A percentile compares a stretch with the other conserved stretches of the same genome.
These are phyloP conservation scores for Penicillium freii DNA, from an alignment of 2,329 filamentous ascomycete genomes.

Conservation along the genomic window DNA sequence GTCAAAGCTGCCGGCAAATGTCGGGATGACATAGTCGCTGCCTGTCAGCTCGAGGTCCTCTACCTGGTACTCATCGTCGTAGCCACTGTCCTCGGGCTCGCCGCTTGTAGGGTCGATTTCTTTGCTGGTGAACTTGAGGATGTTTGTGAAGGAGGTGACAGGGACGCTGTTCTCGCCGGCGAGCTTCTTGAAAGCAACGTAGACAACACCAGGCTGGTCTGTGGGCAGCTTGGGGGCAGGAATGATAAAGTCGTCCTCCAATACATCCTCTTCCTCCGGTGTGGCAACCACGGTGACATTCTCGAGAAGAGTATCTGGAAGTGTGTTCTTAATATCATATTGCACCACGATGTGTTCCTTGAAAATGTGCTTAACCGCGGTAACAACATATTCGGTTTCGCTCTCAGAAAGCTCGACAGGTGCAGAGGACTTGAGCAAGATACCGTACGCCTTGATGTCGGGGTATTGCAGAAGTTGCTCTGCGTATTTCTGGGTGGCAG, in stretches of 20 bases:
- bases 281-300: conserved; percentile 81
- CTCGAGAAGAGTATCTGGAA: conserved; percentile 85
- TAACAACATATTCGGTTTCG: conserved; percentile 96
- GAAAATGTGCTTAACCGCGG: conserved; percentile 94
- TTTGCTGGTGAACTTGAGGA: conserved; percentile 95
- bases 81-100: conserved; percentile 86
- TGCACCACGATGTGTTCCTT: conserved; percentile 95
- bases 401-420: conserved; percentile 90
- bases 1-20: conserved; percentile 92
- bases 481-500: conserved; percentile 82
- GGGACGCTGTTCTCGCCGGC: conserved; percentile 75
- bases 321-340: conserved; percentile 96
- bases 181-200: conserved; percentile 87
- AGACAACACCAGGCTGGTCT: conserved; percentile 87
- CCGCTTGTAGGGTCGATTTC: conserved; percentile 94
- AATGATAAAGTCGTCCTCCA: conserved; percentile 88
- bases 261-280: conserved; percentile 71
- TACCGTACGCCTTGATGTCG: conserved; percentile 85
- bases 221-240: conserved; percentile 78
- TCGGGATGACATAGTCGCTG: conserved; percentile 89
- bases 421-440: conserved; percentile 84
- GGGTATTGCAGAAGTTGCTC: conserved; percentile 84
- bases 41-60: conserved; percentile 88
- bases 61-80: conserved; percentile 97
- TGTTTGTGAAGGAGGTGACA: conserved; percentile 79